Evolutionary conservation across 371 early-diverging fungal genomes (phyloP).

Genomic region (Rhizomucor miehei): DNA sequence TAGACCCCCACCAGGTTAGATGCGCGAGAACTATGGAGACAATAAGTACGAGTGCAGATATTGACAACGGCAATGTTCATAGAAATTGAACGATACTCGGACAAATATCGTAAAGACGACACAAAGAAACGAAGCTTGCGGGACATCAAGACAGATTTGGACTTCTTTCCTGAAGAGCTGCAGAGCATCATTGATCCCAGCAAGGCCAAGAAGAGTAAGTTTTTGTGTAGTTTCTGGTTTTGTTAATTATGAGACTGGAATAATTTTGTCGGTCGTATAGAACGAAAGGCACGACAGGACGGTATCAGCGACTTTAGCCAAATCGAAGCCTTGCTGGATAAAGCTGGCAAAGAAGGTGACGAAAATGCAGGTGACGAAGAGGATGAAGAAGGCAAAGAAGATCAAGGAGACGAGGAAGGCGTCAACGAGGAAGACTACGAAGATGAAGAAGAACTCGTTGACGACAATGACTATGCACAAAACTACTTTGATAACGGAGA

Average conservation of each 20-base stretch:
- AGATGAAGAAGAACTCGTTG: constrained; percentile 53
- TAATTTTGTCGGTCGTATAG: too few relatives aligned
- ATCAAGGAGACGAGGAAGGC: constrained; percentile 22
- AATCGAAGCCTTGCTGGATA: constrained; percentile 33
- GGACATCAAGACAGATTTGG: constrained; percentile 49
- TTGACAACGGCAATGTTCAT: background rate
- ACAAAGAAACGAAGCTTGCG: constrained; percentile 25
- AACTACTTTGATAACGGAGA: constrained; percentile 59
- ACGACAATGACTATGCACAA: constrained; percentile 52
- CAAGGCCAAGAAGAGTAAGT: constrained; percentile 37
- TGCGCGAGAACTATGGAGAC: too few relatives aligned
- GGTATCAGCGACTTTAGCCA: constrained; percentile 23
- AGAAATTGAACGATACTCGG: constrained; percentile 52
- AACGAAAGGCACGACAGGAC: constrained; percentile 14
- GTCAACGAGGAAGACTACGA: constrained; percentile 32
- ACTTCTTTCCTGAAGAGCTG: constrained; percentile 51
- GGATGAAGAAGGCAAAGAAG: constrained; percentile 30
- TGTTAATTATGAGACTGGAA: too few relatives aligned
- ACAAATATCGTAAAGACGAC: constrained; percentile 31
- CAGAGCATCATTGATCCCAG: constrained; percentile 43
- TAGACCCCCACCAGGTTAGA: constrained; percentile 30
- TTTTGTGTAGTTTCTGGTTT: too few relatives aligned
- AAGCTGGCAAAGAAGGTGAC: constrained; percentile 26
- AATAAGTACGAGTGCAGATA: too few relatives aligned
- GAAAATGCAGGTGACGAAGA: constrained; percentile 28